Evolutionary conservation across 371 early-diverging fungal species (phyloP).

Genomic region (Apophysomyces variabilis): DNA sequence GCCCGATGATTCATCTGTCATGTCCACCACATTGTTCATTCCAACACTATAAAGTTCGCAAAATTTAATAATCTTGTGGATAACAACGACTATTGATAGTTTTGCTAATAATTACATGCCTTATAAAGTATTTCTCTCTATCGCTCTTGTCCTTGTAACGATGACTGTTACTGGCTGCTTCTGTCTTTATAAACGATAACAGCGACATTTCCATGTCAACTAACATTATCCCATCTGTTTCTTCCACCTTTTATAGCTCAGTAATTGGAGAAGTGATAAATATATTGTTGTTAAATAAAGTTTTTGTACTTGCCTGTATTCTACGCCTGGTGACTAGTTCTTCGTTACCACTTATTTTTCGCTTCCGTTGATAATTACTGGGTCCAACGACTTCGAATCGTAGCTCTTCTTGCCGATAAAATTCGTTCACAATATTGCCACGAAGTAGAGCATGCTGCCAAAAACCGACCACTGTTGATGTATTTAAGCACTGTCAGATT

Average conservation of each 20-base stretch:
- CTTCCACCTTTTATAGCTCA: background rate
- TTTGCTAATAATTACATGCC: background rate
- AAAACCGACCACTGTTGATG: background rate
- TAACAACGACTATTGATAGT: background rate
- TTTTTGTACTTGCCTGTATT: background rate
- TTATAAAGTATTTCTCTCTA: background rate
- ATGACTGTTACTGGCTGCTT: background rate
- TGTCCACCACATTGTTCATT: background rate
- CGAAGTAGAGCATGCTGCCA: background rate
- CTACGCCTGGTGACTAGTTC: too few species aligned
- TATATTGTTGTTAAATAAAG: too few species aligned
- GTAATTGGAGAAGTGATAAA: background rate
- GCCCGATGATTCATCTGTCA: background rate
- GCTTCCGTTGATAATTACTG: too few species aligned
- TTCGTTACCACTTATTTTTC: too few species aligned
- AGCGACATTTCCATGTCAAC: background rate
- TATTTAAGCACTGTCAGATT: background rate
- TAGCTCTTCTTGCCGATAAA: background rate
- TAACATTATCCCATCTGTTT: background rate
- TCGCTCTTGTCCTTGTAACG: background rate
- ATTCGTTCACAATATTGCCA: background rate
- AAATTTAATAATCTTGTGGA: background rate
- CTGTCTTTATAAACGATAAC: background rate
- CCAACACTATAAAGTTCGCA: background rate
- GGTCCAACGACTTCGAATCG: too few species aligned